phyloP scores from a whole-genome alignment of 2,329 filamentous ascomycete species.

The Elsinoe fawcettii region DNA sequence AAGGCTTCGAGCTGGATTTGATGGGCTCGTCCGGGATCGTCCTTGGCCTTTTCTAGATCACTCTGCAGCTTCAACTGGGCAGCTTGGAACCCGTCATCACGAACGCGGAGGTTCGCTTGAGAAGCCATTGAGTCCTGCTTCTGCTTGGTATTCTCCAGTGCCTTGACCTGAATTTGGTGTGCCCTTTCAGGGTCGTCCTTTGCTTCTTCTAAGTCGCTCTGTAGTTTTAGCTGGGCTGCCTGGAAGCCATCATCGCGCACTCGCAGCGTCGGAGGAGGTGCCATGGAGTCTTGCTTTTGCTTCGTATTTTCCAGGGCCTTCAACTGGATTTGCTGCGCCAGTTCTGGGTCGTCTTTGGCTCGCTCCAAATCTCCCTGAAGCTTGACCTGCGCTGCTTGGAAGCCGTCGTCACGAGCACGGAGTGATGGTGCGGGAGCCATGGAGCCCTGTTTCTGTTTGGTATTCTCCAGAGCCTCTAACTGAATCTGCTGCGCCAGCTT shows the following conservation, averaged over 20 bases:
- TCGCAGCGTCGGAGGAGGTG: not conserved
- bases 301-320: not conserved
- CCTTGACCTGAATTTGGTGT: not conserved
- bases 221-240: not conserved
- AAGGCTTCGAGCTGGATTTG: not conserved
- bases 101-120: too few species aligned
- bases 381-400: not conserved
- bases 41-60: too few species aligned
- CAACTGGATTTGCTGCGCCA: not conserved
- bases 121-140: too few species aligned
- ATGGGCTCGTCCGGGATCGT: not conserved
- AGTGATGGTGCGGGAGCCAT: not conserved
- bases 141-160: not conserved
- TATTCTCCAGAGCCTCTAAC: not conserved
- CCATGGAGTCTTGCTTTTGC: not conserved
- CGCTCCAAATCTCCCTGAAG: not conserved
- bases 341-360: not conserved
- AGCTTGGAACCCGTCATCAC: too few species aligned
- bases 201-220: not conserved
- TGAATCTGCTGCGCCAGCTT: not conserved
- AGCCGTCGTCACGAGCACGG: not conserved
- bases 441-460: not conserved
- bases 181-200: not conserved
- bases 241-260: not conserved
- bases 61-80: too few species aligned